Percentiles rank a stretch among this genome's conserved stretches.
These are phyloP conservation scores for Crithidia bombi DNA, from an alignment of 208 protist genomes.

Conservation along the genomic window DNA sequence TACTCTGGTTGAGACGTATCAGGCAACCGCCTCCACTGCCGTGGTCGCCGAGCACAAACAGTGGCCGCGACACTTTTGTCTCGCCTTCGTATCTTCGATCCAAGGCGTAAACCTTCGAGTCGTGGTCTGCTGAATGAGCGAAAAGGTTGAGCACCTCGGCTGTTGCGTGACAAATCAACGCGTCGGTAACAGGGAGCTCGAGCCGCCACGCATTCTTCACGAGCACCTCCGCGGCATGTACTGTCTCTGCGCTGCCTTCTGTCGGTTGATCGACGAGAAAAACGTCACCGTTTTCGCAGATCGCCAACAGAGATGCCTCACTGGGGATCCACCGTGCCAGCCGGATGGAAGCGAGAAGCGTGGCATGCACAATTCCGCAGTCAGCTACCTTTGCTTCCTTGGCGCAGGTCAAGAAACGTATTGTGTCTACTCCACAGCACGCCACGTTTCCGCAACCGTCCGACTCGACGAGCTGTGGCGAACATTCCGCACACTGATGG, in stretches of 20 bases:
- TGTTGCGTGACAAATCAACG: constrained; percentile 53
- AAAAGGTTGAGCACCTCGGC: constrained; percentile 68
- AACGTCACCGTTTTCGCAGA: constrained; percentile 69
- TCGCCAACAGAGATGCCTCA: constrained; percentile 44
- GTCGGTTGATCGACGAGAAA: constrained; percentile 51
- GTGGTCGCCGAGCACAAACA: constrained; percentile 80
- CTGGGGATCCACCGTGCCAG: constrained; percentile 43
- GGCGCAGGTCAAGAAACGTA: constrained; percentile 24
- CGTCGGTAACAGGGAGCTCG: constrained; percentile 73
- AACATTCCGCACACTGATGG: constrained; percentile 16
- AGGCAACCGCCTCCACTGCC: constrained; percentile 63
- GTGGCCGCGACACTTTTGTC: constrained; percentile 59
- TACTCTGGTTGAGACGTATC: constrained; percentile 37
- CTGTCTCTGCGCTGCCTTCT: constrained; percentile 16
- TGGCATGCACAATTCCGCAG: constrained; percentile 25
- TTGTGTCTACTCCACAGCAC: constrained; percentile 19
- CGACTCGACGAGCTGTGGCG: constrained; percentile 20
- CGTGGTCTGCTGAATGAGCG: constrained; percentile 79
- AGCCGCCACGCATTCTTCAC: constrained; percentile 71
- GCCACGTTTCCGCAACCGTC: constrained; percentile 20
- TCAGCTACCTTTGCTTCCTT: constrained; percentile 1
- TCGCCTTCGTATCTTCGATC: constrained; percentile 71
- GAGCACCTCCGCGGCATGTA: constrained; percentile 42
- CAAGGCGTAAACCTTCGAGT: constrained; percentile 84
- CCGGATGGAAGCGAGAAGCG: constrained; percentile 31